phyloP scores from a whole-genome alignment of 2,329 filamentous ascomycete species.

The Fonsecaea nubica region DNA sequence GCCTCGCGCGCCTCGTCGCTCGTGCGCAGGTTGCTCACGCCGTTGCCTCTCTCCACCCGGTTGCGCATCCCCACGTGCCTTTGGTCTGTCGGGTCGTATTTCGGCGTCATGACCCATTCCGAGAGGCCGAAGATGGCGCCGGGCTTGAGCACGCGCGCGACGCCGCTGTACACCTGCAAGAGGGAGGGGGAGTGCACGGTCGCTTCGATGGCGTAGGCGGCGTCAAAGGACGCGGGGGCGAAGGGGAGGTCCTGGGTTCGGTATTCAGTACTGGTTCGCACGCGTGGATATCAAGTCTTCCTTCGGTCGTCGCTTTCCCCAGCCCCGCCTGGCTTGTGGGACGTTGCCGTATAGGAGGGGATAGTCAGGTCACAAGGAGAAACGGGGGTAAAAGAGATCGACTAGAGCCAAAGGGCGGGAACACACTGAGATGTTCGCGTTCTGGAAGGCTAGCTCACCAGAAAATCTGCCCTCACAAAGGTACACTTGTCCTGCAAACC shows the following conservation, averaged over 20 bases:
- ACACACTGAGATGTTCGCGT: not conserved
- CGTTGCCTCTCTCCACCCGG: slow-evolving; percentile 43
- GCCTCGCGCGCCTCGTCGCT: slow-evolving; percentile 35
- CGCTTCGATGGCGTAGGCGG: slow-evolving; percentile 44
- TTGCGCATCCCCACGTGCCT: slow-evolving; percentile 41
- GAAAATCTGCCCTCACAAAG: slow-evolving; percentile 41
- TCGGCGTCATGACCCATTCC: slow-evolving; percentile 45
- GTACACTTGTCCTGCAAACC: slow-evolving; percentile 35
- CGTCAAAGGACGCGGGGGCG: slow-evolving; percentile 41
- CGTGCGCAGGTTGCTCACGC: slow-evolving; percentile 41
- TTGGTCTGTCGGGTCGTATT: slow-evolving; percentile 39
- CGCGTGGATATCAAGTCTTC: not conserved
- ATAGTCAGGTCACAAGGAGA: not conserved
- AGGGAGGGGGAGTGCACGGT: slow-evolving; percentile 43
- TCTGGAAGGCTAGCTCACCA: slow-evolving; percentile 23
- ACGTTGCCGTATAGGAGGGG: not conserved
- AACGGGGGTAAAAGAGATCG: not conserved
- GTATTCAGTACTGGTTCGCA: not conserved
- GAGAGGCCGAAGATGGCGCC: slow-evolving; percentile 41
- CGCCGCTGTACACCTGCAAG: slow-evolving; percentile 41
- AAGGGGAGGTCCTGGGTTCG: slow-evolving; percentile 38
- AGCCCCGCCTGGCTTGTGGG: not conserved
- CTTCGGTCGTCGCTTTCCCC: not conserved
- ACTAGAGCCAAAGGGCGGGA: not conserved
- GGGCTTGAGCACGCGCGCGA: slow-evolving; percentile 43